These are phyloP conservation scores for Talaromyces sp. DNA, from an alignment of 2,329 filamentous ascomycete genomes.

Conservation along the genomic window DNA sequence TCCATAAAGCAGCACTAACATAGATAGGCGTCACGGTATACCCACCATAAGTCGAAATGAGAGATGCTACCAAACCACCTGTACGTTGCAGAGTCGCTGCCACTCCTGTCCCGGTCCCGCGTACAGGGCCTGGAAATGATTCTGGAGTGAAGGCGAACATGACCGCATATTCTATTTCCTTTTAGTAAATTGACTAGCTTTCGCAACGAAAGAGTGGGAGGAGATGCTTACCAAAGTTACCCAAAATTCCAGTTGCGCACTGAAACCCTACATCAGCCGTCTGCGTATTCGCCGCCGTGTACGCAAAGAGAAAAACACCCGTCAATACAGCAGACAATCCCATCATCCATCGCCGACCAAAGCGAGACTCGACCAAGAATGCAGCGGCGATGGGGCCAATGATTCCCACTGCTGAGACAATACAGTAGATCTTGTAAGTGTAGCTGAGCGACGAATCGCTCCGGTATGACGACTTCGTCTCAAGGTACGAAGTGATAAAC, in stretches of 20 bases:
- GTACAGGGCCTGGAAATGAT: neutral
- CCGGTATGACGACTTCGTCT: conserved; percentile 29
- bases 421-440: neutral
- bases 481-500: conserved; percentile 48
- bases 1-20: conserved; percentile 46
- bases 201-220: neutral
- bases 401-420: neutral
- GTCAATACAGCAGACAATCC: conserved; percentile 44
- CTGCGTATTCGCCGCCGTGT: conserved; percentile 42
- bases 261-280: conserved; percentile 32
- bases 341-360: conserved; percentile 48
- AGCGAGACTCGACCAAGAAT: conserved; percentile 41
- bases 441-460: neutral
- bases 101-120: neutral
- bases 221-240: neutral
- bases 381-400: conserved; percentile 43
- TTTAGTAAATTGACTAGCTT: neutral
- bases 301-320: conserved; percentile 48
- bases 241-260: conserved; percentile 39
- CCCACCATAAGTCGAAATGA: conserved; percentile 44
- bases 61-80: conserved; percentile 37
- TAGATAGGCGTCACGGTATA: conserved; percentile 47
- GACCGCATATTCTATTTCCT: neutral
- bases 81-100: neutral
- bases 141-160: neutral